Conservation (phyloP, 2,329 filamentous ascomycete genomes). For the Fusarium sp. region DNA sequence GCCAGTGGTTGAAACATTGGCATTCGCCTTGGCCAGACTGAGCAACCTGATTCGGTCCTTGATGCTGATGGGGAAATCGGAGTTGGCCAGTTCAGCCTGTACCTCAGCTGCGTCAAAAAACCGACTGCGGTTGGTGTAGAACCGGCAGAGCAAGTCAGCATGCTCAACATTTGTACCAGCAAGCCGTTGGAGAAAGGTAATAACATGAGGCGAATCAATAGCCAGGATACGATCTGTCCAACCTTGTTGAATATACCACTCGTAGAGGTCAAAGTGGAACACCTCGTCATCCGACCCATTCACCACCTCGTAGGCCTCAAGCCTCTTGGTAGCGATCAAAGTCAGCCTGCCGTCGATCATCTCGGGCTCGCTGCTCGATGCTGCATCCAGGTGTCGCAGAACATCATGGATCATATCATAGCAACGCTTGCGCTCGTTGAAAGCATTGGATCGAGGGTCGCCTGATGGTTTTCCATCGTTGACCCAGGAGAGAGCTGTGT, state of each 20-base stretch:
- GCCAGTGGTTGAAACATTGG: constrained; percentile 81
- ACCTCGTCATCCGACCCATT: constrained; percentile 89
- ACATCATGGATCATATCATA: constrained; percentile 90
- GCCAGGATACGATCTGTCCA: constrained; percentile 87
- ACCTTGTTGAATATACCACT: constrained; percentile 91
- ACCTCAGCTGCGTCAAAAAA: constrained; percentile 90
- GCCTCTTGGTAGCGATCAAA: constrained; percentile 77
- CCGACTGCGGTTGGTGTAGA: constrained; percentile 83
- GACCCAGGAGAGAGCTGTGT: constrained; percentile 84
- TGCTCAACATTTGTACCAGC: constrained; percentile 76
- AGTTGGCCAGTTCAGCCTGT: constrained; percentile 83
- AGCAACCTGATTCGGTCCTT: constrained; percentile 89
- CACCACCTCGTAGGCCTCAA: constrained; percentile 91
- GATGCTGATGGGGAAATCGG: constrained; percentile 80
- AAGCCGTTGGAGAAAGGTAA: constrained; percentile 83
- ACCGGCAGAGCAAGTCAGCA: constrained; percentile 91
- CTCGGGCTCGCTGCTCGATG: constrained; percentile 73
- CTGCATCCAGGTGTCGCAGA: constrained; percentile 78
- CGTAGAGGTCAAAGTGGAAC: constrained; percentile 95
- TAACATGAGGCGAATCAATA: constrained; percentile 84
- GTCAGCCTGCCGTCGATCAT: constrained; percentile 81
- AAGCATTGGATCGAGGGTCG: constrained; percentile 75
- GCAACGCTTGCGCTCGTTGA: constrained; percentile 76
- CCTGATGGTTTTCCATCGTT: constrained; percentile 79
- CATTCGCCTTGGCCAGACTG: constrained; percentile 90